phyloP scores from a whole-genome alignment of 768 basidiomycete genomes.

The Boletellus sp. region DNA sequence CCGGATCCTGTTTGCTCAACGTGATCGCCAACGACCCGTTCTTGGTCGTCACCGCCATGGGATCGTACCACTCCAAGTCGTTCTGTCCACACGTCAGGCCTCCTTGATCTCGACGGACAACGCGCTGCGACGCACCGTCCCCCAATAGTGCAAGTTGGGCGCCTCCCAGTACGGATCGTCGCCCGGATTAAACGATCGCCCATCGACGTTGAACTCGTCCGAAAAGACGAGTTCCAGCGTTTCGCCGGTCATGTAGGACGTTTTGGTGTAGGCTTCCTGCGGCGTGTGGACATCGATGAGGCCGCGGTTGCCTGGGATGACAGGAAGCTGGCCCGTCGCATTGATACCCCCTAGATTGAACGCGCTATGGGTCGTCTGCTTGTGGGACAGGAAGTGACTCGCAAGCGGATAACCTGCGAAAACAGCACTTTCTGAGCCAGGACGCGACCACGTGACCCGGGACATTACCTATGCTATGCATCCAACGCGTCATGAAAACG shows the following conservation, averaged over 20 bases:
- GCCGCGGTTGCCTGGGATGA: constrained; percentile 40
- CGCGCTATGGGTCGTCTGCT: constrained; percentile 43
- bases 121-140: constrained; percentile 36
- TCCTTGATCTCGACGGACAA: too few species aligned
- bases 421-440: neutral
- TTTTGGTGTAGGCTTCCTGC: constrained; percentile 37
- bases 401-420: constrained; percentile 47
- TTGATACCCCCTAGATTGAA: constrained; percentile 79
- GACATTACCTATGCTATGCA: constrained; percentile 17
- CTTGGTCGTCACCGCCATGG: constrained; percentile 46
- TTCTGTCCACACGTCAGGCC: constrained; percentile 17
- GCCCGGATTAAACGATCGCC: constrained; percentile 66
- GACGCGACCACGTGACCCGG: neutral
- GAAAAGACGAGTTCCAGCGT: constrained; percentile 61
- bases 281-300: constrained; percentile 59
- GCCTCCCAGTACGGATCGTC: constrained; percentile 62
- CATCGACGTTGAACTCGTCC: constrained; percentile 78
- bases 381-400: constrained; percentile 41
- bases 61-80: constrained; percentile 61
- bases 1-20: constrained; percentile 39
- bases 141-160: constrained; percentile 66
- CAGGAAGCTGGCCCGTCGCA: constrained; percentile 60
- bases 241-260: constrained; percentile 35
- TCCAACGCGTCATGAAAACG: neutral
- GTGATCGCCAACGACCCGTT: constrained; percentile 50